Evolutionary conservation across 225 moss, liverwort and hornwort genomes (phyloP).

Genomic region (Pseudisothecium myosuroides): DNA sequence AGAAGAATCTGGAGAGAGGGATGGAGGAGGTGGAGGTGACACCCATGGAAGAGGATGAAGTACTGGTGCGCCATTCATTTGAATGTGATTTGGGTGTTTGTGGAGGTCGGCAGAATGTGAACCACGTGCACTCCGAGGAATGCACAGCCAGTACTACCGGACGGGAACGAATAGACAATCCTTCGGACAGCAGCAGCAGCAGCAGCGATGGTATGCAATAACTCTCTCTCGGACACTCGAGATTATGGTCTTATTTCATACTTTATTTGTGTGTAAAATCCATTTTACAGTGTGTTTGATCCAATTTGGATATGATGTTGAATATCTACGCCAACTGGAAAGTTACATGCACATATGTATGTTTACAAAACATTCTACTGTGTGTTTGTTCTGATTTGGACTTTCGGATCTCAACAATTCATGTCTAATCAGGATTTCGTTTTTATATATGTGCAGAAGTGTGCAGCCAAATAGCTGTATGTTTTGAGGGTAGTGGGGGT

Average conservation of each 20-base stretch:
- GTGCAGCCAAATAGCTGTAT: constrained; percentile 13
- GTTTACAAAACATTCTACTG: background rate
- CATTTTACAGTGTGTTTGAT: background rate
- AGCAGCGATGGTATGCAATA: constrained; percentile 5
- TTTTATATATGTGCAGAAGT: background rate
- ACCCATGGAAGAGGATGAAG: constrained; percentile 73
- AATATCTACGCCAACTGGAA: background rate
- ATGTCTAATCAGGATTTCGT: background rate
- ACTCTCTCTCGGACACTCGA: background rate
- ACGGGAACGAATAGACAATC: constrained; percentile 25
- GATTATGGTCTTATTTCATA: background rate
- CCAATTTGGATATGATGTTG: background rate
- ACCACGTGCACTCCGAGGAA: constrained; percentile 53
- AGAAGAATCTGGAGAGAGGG: background rate
- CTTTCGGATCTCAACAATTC: background rate
- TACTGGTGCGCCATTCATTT: constrained; percentile 51
- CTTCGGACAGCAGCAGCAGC: background rate
- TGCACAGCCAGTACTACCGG: constrained; percentile 63
- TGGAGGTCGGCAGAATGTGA: constrained; percentile 58
- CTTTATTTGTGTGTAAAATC: background rate
- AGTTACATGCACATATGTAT: background rate
- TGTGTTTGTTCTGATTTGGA: background rate
- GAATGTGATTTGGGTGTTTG: constrained; percentile 78
- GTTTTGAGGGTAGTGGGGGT: constrained; percentile 13
- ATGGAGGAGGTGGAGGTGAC: constrained; percentile 58